Conservation (phyloP, 2,329 filamentous ascomycete species). For the Penicillium oxalicum region DNA sequence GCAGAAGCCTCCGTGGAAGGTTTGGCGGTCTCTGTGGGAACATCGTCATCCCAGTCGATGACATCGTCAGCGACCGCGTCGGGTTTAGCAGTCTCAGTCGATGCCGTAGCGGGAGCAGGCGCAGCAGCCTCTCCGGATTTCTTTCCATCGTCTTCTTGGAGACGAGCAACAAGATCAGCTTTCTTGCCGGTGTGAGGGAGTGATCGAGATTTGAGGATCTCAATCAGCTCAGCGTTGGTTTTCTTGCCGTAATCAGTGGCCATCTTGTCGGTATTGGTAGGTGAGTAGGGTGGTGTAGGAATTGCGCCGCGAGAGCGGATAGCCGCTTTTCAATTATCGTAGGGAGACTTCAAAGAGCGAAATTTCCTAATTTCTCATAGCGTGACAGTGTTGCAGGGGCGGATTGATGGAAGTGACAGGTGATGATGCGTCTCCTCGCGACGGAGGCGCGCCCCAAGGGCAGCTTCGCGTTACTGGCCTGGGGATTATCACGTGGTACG, state of each 20-base stretch:
- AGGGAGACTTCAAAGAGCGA: background rate
- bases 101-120: background rate
- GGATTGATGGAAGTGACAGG: constrained; percentile 3
- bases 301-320: background rate
- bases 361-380: background rate
- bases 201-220: constrained; percentile 45
- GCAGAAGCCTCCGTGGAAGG: constrained; percentile 29
- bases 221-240: constrained; percentile 45
- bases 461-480: background rate
- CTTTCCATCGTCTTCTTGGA: constrained; percentile 40
- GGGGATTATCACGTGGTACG: background rate
- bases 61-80: constrained; percentile 36
- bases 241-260: constrained; percentile 45
- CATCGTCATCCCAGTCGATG: constrained; percentile 42
- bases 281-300: background rate
- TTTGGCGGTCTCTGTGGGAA: constrained; percentile 24
- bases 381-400: constrained; percentile 3
- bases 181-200: constrained; percentile 46
- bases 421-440: constrained; percentile 1
- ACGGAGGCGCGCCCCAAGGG: constrained; percentile 4
- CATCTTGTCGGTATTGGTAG: constrained; percentile 22
- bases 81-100: constrained; percentile 22
- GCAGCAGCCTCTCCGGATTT: constrained; percentile 16
- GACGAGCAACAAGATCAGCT: constrained; percentile 44
- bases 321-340: background rate